phyloP scores from a whole-genome alignment of 2,329 filamentous ascomycete genomes.

The Pseudogymnoascus sp. region DNA sequence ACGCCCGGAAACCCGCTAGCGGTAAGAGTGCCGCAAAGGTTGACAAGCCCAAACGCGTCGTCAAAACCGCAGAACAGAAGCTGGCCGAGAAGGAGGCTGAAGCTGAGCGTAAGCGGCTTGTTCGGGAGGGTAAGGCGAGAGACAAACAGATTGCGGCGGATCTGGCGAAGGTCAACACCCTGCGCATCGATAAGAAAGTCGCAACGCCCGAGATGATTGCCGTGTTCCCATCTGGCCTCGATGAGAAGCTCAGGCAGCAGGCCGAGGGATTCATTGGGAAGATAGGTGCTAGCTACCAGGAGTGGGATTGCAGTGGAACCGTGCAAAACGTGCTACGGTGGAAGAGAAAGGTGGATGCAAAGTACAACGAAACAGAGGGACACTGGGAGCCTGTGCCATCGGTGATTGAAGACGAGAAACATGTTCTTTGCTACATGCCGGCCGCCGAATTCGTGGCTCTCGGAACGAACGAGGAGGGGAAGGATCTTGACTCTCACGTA shows the following conservation, averaged over 20 bases:
- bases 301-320: constrained; percentile 34
- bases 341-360: constrained; percentile 42
- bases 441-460: constrained; percentile 60
- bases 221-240: constrained; percentile 52
- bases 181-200: constrained; percentile 63
- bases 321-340: constrained; percentile 43
- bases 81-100: constrained; percentile 29
- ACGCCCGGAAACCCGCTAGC: constrained; percentile 13
- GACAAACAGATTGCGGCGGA: constrained; percentile 59
- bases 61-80: constrained; percentile 8
- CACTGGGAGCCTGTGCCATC: constrained; percentile 41
- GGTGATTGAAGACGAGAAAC: constrained; percentile 37
- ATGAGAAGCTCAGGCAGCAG: constrained; percentile 36
- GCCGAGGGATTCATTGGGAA: constrained; percentile 42
- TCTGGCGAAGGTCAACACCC: constrained; percentile 64
- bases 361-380: constrained; percentile 37
- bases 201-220: constrained; percentile 72
- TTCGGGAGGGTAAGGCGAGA: constrained; percentile 51
- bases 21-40: constrained; percentile 17
- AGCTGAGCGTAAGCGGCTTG: constrained; percentile 46
- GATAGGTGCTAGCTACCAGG: constrained; percentile 39
- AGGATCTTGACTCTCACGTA: constrained; percentile 52
- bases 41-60: not conserved
- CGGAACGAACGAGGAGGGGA: constrained; percentile 37
- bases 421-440: constrained; percentile 47